Evolutionary conservation across 306 rosid genomes (phyloP).

Genomic region (Medicago truncatula): DNA sequence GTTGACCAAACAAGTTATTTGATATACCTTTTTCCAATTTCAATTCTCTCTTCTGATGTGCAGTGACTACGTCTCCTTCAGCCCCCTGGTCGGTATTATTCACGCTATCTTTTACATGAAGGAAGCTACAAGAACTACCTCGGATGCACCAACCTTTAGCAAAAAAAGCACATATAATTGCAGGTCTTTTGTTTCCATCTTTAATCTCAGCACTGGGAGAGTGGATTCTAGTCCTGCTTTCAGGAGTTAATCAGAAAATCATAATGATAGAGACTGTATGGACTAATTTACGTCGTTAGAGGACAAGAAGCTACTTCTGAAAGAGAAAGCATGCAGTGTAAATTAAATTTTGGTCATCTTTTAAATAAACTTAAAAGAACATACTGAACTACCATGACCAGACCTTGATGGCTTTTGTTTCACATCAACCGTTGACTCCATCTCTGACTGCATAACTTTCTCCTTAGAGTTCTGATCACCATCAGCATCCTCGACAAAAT

Average conservation of each 20-base stretch:
- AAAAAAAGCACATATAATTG: conserved; percentile 69
- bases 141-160: conserved; percentile 96
- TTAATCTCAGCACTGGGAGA: conserved; percentile 63
- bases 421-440: conserved; percentile 47
- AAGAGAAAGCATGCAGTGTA: conserved; percentile 23
- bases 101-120: conserved; percentile 65
- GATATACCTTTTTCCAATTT: conserved; percentile 76
- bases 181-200: conserved; percentile 60
- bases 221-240: conserved; percentile 49
- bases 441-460: conserved; percentile 48
- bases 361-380: conserved; percentile 37
- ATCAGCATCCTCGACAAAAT: conserved; percentile 39
- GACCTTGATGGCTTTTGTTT: conserved; percentile 65
- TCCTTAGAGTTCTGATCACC: conserved; percentile 42
- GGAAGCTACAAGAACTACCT: conserved; percentile 87
- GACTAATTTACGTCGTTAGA: conserved; percentile 43
- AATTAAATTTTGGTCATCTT: conserved; percentile 36
- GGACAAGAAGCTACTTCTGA: conserved; percentile 41
- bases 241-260: conserved; percentile 60
- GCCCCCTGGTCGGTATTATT: conserved; percentile 49
- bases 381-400: conserved; percentile 40
- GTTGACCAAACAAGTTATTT: conserved; percentile 41
- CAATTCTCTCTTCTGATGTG: conserved; percentile 54
- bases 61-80: conserved; percentile 55
- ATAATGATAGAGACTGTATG: conserved; percentile 47